Conservation (phyloP, 495 filamentous ascomycete genomes). For the Hyaloscypha finlandica region DNA sequence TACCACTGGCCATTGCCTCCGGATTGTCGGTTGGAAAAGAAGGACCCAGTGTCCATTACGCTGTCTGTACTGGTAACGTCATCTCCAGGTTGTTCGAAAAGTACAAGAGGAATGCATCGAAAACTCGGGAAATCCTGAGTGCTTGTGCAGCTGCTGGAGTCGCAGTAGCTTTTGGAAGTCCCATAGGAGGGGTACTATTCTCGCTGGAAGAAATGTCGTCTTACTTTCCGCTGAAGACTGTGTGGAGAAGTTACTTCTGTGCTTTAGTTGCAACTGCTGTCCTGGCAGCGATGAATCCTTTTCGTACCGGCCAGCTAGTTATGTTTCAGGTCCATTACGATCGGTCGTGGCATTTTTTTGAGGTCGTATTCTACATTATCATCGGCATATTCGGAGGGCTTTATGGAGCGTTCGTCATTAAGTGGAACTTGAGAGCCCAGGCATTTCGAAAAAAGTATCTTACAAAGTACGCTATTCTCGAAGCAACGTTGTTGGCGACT, state of each 20-base stretch:
- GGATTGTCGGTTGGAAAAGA: conserved; percentile 97
- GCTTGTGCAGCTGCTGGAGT: conserved; percentile 95
- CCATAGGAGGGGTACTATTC: conserved; percentile 95
- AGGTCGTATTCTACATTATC: conserved; percentile 88
- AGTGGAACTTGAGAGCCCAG: conserved; percentile 92
- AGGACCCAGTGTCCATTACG: conserved; percentile 96
- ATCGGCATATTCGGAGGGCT: conserved; percentile 92
- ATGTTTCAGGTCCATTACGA: conserved; percentile 99
- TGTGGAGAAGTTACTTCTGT: conserved; percentile 98
- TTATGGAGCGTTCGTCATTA: conserved; percentile 97
- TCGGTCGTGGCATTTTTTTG: conserved; percentile 96
- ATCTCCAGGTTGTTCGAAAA: conserved; percentile 92
- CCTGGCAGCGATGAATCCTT: conserved; percentile 94
- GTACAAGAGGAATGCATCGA: conserved; percentile 89
- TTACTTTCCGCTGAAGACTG: conserved; percentile 94
- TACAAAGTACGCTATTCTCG: conserved; percentile 79
- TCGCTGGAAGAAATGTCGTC: conserved; percentile 99
- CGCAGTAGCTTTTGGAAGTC: conserved; percentile 94
- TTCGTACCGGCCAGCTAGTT: conserved; percentile 96
- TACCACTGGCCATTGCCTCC: conserved; percentile 92
- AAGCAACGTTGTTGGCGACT: conserved; percentile 80
- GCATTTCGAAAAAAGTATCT: conserved; percentile 96
- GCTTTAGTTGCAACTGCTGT: conserved; percentile 94
- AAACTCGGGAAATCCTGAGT: conserved; percentile 92
- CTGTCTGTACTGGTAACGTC: conserved; percentile 96